Percentiles rank a stretch among this genome's conserved stretches.
Evolutionary conservation across 1,139 yeast genomes (phyloP).

Genomic region (Candida sojae): DNA sequence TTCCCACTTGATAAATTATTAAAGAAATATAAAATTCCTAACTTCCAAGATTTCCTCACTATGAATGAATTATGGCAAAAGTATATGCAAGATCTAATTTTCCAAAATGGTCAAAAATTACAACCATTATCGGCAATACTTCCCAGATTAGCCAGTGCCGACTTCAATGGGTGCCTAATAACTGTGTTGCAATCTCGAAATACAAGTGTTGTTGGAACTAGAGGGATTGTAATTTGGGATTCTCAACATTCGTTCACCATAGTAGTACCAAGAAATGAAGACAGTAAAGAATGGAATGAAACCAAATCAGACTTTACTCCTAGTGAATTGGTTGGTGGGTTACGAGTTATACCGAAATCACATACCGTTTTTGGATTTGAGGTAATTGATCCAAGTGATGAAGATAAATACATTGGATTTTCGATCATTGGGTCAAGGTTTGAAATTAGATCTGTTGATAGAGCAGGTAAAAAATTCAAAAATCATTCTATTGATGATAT

Average conservation of each 20-base stretch:
- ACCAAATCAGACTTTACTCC: slow-evolving; percentile 20
- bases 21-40: slow-evolving; percentile 44
- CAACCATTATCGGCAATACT: slow-evolving; percentile 29
- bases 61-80: slow-evolving; percentile 63
- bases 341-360: slow-evolving; percentile 59
- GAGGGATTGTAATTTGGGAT: slow-evolving; percentile 88
- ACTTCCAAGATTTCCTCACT: slow-evolving; percentile 52
- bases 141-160: slow-evolving; percentile 73
- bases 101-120: slow-evolving; percentile 20
- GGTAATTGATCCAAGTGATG: slow-evolving; percentile 35
- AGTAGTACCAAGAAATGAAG: slow-evolving; percentile 50
- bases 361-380: slow-evolving; percentile 62
- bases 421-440: slow-evolving; percentile 80
- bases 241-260: slow-evolving; percentile 74
- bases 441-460: slow-evolving; percentile 72
- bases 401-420: slow-evolving; percentile 49
- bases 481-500: slow-evolving; percentile 70
- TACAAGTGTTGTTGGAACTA: slow-evolving; percentile 57
- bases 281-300: slow-evolving; percentile 34
- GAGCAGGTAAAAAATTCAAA: slow-evolving; percentile 87
- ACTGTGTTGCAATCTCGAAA: slow-evolving; percentile 62
- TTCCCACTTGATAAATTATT: slow-evolving; percentile 31
- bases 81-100: slow-evolving; percentile 60
- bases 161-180: slow-evolving; percentile 75
- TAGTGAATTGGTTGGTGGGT: slow-evolving; percentile 48